phyloP scores from a whole-genome alignment of 202 grass and related monocot genomes.

The Brachypodium distachyon region DNA sequence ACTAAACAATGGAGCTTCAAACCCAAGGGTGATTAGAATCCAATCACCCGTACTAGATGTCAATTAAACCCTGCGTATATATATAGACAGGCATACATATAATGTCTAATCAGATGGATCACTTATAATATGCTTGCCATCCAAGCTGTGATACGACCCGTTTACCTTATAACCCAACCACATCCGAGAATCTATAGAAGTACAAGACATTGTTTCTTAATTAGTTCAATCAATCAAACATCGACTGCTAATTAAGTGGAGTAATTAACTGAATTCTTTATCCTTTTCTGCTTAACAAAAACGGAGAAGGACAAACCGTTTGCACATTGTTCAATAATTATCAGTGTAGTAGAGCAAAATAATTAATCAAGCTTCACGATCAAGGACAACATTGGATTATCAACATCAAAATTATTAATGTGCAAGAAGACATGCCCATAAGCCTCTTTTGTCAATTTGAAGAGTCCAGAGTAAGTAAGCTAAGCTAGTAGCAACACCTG shows the following conservation, averaged over 20 bases:
- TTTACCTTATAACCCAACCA: neutral
- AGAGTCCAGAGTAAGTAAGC: neutral
- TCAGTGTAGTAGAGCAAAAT: neutral
- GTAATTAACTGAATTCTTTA: neutral
- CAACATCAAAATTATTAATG: neutral
- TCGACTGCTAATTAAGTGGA: too few relatives aligned
- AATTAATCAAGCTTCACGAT: neutral
- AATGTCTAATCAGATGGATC: neutral
- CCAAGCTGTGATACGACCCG: neutral
- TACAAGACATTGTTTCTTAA: neutral
- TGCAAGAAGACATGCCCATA: neutral
- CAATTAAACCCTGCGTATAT: neutral
- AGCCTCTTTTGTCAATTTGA: neutral
- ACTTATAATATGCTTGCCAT: neutral
- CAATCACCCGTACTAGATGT: constrained; percentile 21
- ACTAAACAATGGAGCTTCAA: neutral
- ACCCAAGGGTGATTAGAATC: neutral
- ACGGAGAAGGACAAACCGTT: neutral
- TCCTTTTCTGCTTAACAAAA: neutral
- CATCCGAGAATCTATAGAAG: constrained; percentile 12
- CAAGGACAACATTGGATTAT: neutral
- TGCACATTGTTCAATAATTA: neutral
- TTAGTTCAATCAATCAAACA: neutral
- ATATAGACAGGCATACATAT: too few relatives aligned
- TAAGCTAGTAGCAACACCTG: neutral